phyloP scores from a whole-genome alignment of 2,329 filamentous ascomycete species.

The Fusarium torulosum region DNA sequence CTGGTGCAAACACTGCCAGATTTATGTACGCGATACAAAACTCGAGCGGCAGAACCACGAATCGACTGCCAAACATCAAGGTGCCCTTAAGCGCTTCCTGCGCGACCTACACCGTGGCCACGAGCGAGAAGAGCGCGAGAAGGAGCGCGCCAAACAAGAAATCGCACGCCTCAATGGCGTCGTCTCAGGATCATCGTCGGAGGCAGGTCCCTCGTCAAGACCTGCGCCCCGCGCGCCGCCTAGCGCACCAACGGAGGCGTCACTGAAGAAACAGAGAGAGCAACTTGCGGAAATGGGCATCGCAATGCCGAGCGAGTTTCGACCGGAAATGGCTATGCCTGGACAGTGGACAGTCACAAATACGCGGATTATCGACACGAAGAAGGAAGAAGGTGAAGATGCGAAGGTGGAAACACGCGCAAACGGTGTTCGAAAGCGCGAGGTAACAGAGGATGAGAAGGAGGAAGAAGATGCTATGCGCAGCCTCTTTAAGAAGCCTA shows the following conservation, averaged over 20 bases:
- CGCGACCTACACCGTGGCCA: slow-evolving; percentile 88
- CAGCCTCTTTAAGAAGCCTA: slow-evolving; percentile 70
- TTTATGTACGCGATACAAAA: slow-evolving; percentile 91
- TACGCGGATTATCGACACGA: slow-evolving; percentile 68
- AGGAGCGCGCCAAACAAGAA: slow-evolving; percentile 85
- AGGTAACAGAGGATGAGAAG: slow-evolving; percentile 69
- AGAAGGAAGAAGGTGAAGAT: slow-evolving; percentile 57
- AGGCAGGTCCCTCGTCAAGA: slow-evolving; percentile 45
- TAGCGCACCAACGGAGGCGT: slow-evolving; percentile 61
- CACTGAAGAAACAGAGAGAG: slow-evolving; percentile 85
- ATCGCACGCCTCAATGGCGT: slow-evolving; percentile 87
- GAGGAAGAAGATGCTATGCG: slow-evolving; percentile 71
- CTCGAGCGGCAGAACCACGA: slow-evolving; percentile 93
- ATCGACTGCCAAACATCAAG: slow-evolving; percentile 85
- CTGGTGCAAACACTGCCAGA: slow-evolving; percentile 97
- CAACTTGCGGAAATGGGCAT: slow-evolving; percentile 91
- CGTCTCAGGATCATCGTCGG: slow-evolving; percentile 63
- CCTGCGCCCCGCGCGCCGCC: slow-evolving; percentile 20
- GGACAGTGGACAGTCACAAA: slow-evolving; percentile 87
- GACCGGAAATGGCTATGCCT: slow-evolving; percentile 85
- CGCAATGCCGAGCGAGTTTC: slow-evolving; percentile 81
- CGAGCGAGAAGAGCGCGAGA: slow-evolving; percentile 83
- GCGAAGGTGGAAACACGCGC: slow-evolving; percentile 62
- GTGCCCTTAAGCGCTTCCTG: slow-evolving; percentile 87
- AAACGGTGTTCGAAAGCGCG: slow-evolving; percentile 72